Percentiles rank a stretch among this genome's conserved stretches.
These are phyloP conservation scores for Clathrus columnatus DNA, from an alignment of 768 basidiomycete species.

Conservation along the genomic window DNA sequence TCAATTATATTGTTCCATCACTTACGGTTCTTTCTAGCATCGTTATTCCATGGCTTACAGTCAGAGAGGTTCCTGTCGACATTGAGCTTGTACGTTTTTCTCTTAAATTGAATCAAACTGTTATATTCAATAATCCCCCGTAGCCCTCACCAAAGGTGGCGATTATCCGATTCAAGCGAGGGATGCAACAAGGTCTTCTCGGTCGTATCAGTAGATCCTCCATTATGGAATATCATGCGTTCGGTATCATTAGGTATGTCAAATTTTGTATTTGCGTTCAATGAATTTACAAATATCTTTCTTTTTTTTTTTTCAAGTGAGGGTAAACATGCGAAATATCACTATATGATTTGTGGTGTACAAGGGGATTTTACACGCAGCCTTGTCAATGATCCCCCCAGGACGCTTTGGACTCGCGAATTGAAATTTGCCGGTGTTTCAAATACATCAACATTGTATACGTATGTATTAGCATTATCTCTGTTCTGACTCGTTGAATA, in stretches of 20 bases:
- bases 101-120: neutral
- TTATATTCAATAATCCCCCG: neutral
- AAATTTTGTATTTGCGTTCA: neutral
- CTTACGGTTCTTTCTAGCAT: slow-evolving; percentile 34
- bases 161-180: slow-evolving; percentile 68
- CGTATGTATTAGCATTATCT: slow-evolving; percentile 25
- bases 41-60: slow-evolving; percentile 66
- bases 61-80: slow-evolving; percentile 63
- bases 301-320: slow-evolving; percentile 35
- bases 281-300: slow-evolving; percentile 11
- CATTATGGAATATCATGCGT: slow-evolving; percentile 77
- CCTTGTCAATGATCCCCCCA: slow-evolving; percentile 62
- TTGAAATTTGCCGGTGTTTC: slow-evolving; percentile 78
- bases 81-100: slow-evolving; percentile 54
- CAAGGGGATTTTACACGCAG: slow-evolving; percentile 74
- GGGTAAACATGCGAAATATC: slow-evolving; percentile 62
- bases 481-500: neutral
- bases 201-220: slow-evolving; percentile 64
- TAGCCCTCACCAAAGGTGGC: slow-evolving; percentile 77
- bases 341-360: slow-evolving; percentile 76
- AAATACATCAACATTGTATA: slow-evolving; percentile 73
- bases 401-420: slow-evolving; percentile 68
- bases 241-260: slow-evolving; percentile 66
- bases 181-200: slow-evolving; percentile 77
- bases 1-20: neutral